Conservation (phyloP, 352 stramenopile species). For the Halophytophthora batemanensis region DNA sequence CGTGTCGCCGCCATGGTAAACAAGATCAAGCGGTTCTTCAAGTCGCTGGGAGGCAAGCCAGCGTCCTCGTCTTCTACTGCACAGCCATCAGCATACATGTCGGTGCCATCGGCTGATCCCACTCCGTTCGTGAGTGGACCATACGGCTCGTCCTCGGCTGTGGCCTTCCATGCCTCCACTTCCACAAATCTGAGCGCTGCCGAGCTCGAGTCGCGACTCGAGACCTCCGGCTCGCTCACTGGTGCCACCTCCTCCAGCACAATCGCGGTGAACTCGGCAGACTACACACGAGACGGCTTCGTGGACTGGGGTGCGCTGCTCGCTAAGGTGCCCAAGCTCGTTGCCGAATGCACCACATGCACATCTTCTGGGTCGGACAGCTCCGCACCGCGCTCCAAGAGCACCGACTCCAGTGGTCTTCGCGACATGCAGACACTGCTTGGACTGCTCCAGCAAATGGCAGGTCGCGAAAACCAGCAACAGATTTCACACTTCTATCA, state of each 20-base stretch:
- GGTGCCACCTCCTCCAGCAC: constrained; percentile 7
- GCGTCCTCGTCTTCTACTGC: constrained; percentile 16
- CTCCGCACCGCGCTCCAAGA: constrained; percentile 6
- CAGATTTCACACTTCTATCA: constrained; percentile 59
- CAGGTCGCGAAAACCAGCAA: constrained; percentile 44
- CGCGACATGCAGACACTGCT: constrained; percentile 30
- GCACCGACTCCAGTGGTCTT: constrained; percentile 2
- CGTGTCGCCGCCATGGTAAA: constrained; percentile 33
- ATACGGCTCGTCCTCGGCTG: constrained; percentile 32
- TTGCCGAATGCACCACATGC: constrained; percentile 34
- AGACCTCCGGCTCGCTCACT: constrained; percentile 27
- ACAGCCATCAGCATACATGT: not conserved
- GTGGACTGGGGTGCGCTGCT: constrained; percentile 39
- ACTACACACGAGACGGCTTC: constrained; percentile 12
- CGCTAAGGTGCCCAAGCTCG: constrained; percentile 37
- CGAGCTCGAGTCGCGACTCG: constrained; percentile 24
- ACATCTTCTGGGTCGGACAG: constrained; percentile 2
- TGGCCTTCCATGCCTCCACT: constrained; percentile 31
- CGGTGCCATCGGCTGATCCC: constrained; percentile 10
- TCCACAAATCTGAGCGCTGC: constrained; percentile 24
- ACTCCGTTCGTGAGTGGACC: constrained; percentile 27
- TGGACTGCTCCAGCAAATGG: constrained; percentile 58
- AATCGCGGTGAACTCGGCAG: constrained; percentile 4
- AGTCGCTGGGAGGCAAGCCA: constrained; percentile 40
- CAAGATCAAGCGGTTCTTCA: constrained; percentile 52